Evolutionary conservation across 2,329 filamentous ascomycete species (phyloP).

Genomic region (Diaporthe humulicola): DNA sequence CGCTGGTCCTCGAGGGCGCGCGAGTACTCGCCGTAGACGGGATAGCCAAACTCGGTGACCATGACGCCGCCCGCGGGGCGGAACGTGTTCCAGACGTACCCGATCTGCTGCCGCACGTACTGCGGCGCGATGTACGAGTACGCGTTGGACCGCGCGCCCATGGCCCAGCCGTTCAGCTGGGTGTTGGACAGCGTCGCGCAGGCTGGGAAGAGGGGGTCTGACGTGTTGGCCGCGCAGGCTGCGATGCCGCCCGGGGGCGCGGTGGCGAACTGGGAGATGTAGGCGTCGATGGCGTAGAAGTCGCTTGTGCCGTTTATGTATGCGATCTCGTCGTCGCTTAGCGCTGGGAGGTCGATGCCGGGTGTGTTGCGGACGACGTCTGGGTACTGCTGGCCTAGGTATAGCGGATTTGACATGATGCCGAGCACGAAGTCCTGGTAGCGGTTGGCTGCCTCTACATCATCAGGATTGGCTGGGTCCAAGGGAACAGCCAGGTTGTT

Average conservation of each 20-base stretch:
- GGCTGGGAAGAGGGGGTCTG: constrained; percentile 16
- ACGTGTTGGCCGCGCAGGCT: constrained; percentile 14
- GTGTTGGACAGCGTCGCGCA: neutral
- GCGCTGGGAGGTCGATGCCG: neutral
- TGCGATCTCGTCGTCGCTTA: neutral
- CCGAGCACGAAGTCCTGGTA: constrained; percentile 21
- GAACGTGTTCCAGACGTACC: constrained; percentile 18
- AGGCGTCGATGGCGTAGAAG: constrained; percentile 22
- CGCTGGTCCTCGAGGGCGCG: neutral
- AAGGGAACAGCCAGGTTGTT: neutral
- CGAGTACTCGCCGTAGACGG: constrained; percentile 13
- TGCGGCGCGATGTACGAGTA: constrained; percentile 16
- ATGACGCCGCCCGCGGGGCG: neutral
- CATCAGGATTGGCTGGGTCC: neutral
- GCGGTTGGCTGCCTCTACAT: constrained; percentile 10
- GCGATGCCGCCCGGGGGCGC: neutral
- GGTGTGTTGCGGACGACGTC: constrained; percentile 2
- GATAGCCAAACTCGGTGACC: constrained; percentile 19
- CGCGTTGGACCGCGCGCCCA: constrained; percentile 10
- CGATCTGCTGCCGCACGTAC: constrained; percentile 14
- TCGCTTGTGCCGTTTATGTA: constrained; percentile 13
- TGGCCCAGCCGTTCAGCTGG: constrained; percentile 9
- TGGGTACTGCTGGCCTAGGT: neutral
- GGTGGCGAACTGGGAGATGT: constrained; percentile 4
- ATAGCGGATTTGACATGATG: constrained; percentile 13